phyloP scores from a whole-genome alignment of 257 asterid genomes.

The Lycium barbarum region DNA sequence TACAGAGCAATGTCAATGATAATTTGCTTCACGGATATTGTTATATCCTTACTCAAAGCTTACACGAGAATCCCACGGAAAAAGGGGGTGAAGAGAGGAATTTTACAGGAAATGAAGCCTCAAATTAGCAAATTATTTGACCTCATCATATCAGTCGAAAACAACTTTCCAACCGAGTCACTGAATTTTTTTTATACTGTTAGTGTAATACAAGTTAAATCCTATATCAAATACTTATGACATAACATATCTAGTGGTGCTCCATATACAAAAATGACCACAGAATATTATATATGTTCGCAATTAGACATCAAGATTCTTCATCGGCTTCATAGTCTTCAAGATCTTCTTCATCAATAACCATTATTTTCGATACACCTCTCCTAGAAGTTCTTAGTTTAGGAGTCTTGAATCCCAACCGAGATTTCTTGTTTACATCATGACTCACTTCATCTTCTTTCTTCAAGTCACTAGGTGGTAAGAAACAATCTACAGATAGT shows the following conservation, averaged over 20 bases:
- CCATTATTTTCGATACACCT: slow-evolving; percentile 18
- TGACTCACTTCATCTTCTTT: slow-evolving; percentile 7
- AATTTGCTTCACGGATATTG: background rate
- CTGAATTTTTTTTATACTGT: background rate
- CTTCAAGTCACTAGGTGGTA: slow-evolving; percentile 46
- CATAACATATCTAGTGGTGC: slow-evolving; percentile 4
- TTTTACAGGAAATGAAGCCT: background rate
- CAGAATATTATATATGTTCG: slow-evolving; percentile 9
- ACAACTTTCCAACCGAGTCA: slow-evolving; percentile 12
- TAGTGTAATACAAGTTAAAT: slow-evolving; percentile 20
- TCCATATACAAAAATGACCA: slow-evolving; percentile 4
- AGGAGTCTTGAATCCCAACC: slow-evolving; percentile 23
- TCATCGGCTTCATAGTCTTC: slow-evolving; percentile 29
- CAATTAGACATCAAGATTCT: slow-evolving; percentile 20
- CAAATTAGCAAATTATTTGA: slow-evolving; percentile 1
- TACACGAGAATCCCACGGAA: background rate
- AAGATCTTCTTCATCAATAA: slow-evolving; percentile 25
- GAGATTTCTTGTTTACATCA: background rate
- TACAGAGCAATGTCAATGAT: background rate
- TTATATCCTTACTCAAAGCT: background rate
- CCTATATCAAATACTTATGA: background rate
- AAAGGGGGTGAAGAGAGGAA: too few relatives aligned
- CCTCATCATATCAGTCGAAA: background rate
- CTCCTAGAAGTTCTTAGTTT: slow-evolving; percentile 13
- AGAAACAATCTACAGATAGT: slow-evolving; percentile 38